A percentile compares a stretch with the other conserved stretches of the same genome.
These are phyloP conservation scores for Aspergillus phoenicis DNA, from an alignment of 2,329 filamentous ascomycete species.

Conservation along the genomic window DNA sequence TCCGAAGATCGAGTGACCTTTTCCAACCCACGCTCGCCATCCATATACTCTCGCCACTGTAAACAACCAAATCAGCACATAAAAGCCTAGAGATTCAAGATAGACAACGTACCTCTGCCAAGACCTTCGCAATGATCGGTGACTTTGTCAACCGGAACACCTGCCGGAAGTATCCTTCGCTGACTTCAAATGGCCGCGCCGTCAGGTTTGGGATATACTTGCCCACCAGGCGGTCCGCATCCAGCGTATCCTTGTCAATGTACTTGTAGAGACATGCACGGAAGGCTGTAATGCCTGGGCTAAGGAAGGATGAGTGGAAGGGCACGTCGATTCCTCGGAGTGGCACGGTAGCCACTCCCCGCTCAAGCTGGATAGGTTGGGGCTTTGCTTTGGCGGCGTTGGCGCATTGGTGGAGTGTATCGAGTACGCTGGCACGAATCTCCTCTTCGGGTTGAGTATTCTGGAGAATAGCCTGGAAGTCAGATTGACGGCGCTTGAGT, in stretches of 20 bases:
- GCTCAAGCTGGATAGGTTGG: not conserved
- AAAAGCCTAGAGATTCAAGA: not conserved
- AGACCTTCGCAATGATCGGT: not conserved
- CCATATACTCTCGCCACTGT: not conserved
- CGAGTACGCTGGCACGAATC: not conserved
- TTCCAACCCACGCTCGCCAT: not conserved
- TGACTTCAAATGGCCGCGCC: conserved; percentile 7
- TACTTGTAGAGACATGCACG: conserved; percentile 4
- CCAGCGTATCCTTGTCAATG: not conserved
- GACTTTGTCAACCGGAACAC: conserved; percentile 1
- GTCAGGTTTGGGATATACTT: conserved; percentile 9
- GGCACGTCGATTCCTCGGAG: conserved; percentile 11
- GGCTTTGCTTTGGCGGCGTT: not conserved
- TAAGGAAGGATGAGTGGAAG: conserved; percentile 11
- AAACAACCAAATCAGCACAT: not conserved
- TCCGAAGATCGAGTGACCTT: not conserved
- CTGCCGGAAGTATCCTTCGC: not conserved
- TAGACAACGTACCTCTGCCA: not conserved
- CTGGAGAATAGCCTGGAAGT: not conserved
- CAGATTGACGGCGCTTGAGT: not conserved
- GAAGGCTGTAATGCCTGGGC: conserved; percentile 3
- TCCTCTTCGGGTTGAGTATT: not conserved
- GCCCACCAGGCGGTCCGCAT: not conserved
- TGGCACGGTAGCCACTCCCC: conserved; percentile 6
- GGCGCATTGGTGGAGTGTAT: not conserved